Conservation (phyloP, 179 eudicot species). For the Corrigiola litoralis region DNA sequence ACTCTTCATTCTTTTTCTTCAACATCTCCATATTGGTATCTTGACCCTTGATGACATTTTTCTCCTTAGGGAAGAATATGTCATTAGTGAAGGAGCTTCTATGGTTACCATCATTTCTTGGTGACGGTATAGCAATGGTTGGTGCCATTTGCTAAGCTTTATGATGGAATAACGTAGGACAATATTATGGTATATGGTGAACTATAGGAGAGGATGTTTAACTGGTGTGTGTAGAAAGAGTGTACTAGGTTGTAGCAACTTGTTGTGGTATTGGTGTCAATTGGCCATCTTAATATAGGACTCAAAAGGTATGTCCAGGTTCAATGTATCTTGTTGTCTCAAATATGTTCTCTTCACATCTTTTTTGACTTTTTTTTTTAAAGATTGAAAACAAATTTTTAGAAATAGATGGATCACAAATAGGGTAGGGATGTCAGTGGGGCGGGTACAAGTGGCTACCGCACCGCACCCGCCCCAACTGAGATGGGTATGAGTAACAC, state of each 20-base stretch:
- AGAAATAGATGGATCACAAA: no score
- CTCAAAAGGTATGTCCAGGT: conserved; percentile 22
- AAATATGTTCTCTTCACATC: no score
- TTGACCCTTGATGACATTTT: background rate
- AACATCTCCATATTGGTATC: conserved; percentile 12
- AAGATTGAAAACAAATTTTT: no score
- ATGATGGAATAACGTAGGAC: no score
- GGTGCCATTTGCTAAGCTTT: conserved; percentile 22
- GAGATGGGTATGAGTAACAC: no score
- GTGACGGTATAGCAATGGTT: conserved; percentile 11
- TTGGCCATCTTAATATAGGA: conserved; percentile 12
- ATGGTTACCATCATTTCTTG: background rate
- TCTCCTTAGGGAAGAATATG: background rate
- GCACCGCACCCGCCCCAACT: no score
- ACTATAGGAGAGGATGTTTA: no score
- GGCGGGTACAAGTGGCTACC: no score
- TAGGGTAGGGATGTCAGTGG: no score
- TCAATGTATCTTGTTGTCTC: conserved; percentile 29
- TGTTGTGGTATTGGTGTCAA: background rate
- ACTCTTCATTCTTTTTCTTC: conserved; percentile 46
- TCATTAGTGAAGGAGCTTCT: background rate
- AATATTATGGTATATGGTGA: background rate
- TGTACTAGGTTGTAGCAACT: background rate
- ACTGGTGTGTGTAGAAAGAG: background rate
- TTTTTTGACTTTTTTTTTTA: no score